phyloP scores from a whole-genome alignment of 352 stramenopile genomes.

The Phytophthora parvispora region DNA sequence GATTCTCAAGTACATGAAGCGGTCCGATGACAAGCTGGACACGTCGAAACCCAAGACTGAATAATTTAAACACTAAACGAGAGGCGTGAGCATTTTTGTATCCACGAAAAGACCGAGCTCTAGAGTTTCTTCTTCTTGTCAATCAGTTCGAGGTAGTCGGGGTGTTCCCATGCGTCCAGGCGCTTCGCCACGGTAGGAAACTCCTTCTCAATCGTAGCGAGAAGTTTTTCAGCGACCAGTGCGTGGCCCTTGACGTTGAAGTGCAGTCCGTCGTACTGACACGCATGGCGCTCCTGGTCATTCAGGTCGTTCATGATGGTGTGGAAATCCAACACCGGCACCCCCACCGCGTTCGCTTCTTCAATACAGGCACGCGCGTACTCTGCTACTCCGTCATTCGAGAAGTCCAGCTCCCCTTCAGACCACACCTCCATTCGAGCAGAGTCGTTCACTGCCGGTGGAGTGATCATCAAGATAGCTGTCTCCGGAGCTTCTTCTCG shows the following conservation, averaged over 20 bases:
- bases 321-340: constrained; percentile 34
- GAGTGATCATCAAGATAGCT: constrained; percentile 40
- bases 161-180: constrained; percentile 38
- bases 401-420: constrained; percentile 42
- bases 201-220: constrained; percentile 24
- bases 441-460: constrained; percentile 36
- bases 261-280: constrained; percentile 47
- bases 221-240: constrained; percentile 29
- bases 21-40: not conserved
- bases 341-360: constrained; percentile 11
- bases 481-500: constrained; percentile 25
- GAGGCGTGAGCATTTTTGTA: constrained; percentile 14
- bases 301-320: constrained; percentile 31
- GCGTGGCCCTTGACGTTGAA: constrained; percentile 41
- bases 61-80: constrained; percentile 28
- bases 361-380: constrained; percentile 40
- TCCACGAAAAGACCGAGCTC: not conserved
- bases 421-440: constrained; percentile 15
- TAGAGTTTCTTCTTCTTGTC: constrained; percentile 3
- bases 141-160: constrained; percentile 36
- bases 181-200: constrained; percentile 31
- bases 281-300: constrained; percentile 14
- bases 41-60: constrained; percentile 34
- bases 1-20: constrained; percentile 39
- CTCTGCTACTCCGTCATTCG: constrained; percentile 25